Evolutionary conservation across 1,284 basidiomycete species (phyloP), one percentile per base, ranked within the genome.

Genomic region (Ustilago vetiveriae): DNA sequence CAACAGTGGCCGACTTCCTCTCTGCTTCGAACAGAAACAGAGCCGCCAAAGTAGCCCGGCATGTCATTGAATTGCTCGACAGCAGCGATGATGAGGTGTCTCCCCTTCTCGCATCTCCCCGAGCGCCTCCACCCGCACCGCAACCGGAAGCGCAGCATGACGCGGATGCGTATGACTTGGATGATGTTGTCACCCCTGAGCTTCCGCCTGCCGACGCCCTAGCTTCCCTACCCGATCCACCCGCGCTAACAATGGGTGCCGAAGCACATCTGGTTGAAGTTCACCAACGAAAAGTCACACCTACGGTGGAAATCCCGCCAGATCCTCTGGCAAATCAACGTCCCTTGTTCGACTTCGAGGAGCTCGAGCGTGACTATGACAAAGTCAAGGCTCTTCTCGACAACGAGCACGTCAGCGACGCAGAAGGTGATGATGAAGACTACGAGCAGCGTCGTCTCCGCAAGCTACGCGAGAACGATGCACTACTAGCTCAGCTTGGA

Each of bases 401-500:
- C 11, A 52, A 58, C 19, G 55, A 57, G 21, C 48, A 53, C 13
- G 45, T 22, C 3, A 56, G 51, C 44, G 60, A 59, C 21, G 29
- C 29, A 14, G 66, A 56, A 13, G 55, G 59, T 8, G 55, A 64
- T 14, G 54, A 64, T n/a, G 65, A 72, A 32, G 35, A 52, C 19
- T 72, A 72, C 49, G 70, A 72, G 33, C 35, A 60, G 45, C 52
- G 54, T 26, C 59, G 66, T 11, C 48, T 53, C 11, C 52, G 66
- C 24, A 70, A 65, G 35, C 30, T 66, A 13, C 59, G 57, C 13
- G 51, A 38, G 0, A 70, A 72, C 32, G 66, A 65, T 17, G 57
- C 55, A 8, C 49, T 72, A 3, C 42, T 72, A 2, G 65, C 55
- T 17, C 52, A 70, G 29, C 70, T 72, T 13, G 56, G 52, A 9